Evolutionary conservation across 2,329 filamentous ascomycete genomes (phyloP), one percentile per base, ranked within the genome.

Genomic region (Grosmannia huntii): DNA sequence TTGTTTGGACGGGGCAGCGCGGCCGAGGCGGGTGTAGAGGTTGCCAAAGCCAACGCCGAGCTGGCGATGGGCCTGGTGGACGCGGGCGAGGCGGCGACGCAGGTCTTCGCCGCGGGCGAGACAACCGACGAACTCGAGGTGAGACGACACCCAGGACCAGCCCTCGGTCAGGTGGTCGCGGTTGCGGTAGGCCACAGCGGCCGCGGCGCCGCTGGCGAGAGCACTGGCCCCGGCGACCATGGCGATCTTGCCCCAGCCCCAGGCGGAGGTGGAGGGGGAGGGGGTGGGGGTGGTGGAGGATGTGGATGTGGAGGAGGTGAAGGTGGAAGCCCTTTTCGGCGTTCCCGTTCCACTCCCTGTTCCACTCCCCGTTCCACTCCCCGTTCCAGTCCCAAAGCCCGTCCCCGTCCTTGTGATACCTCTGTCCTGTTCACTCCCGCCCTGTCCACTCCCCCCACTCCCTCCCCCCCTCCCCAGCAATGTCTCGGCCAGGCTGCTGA

Each of bases 91-190:
- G 36, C 94, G 83, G 66, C 83, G 81, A 64, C 85, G 84, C 63
- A 97, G 75, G 67, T 96, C 90, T 65, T 91, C 87, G 5, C 83
- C 84, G n/a, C 89, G 84, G 53, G 88, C 87, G 9, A 99, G 79
- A 66, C 90, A 95, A 2, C 90, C 90, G 1, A 97, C 89, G 66
- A 97, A 99, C 70, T 94, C 89, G 28, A 99, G 82, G 71, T 99
- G 94, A 41, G 89, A 94, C 19, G 86, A 83, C 16, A 89, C 89
- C 90, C 91, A 97, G 11, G 76, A 76, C 74, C 85, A 85, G 9
- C 91, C 87, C 60, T 86, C 79, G 3, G 80, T 82, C 61, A 97
- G 82, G 62, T 89, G 84, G 36, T 95, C 88, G 57, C 89, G 83
- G 65, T 94, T 90, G 65, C 87, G 77, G 74, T 95, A 97, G 12